These are phyloP conservation scores for Gypsophila paniculata DNA, from an alignment of 179 eudicot species.

Conservation along the genomic window DNA sequence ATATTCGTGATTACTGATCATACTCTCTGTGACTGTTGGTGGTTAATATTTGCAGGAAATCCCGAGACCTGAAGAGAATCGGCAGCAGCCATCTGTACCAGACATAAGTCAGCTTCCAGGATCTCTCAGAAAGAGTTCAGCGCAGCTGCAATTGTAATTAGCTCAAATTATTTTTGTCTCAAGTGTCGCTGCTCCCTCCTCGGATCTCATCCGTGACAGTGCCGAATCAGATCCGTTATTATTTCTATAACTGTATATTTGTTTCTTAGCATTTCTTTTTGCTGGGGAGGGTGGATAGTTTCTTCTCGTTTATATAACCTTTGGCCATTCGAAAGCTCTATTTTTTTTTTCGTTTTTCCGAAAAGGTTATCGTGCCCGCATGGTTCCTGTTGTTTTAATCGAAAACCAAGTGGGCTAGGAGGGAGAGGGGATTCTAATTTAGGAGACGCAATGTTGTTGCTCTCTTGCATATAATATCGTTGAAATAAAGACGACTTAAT, in stretches of 20 bases:
- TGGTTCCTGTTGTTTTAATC: conserved; percentile 49
- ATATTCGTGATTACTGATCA: background rate
- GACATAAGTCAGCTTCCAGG: conserved; percentile 51
- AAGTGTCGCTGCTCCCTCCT: conserved; percentile 20
- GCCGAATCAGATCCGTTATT: conserved; percentile 30
- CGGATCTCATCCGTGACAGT: conserved; percentile 26
- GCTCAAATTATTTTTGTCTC: conserved; percentile 14
- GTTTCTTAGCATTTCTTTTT: conserved; percentile 29
- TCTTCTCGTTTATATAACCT: conserved; percentile 29
- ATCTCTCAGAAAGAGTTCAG: conserved; percentile 45
- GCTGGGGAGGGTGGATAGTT: conserved; percentile 30
- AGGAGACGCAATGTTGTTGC: conserved; percentile 3
- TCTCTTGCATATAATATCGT: conserved; percentile 4
- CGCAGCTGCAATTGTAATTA: conserved; percentile 51
- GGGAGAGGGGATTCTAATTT: conserved; percentile 3
- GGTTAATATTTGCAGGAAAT: conserved; percentile 38
- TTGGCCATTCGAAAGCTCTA: conserved; percentile 31
- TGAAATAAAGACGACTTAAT: conserved; percentile 21
- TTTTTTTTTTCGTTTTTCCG: conserved; percentile 6
- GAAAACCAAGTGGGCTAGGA: conserved; percentile 42
- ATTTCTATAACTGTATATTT: conserved; percentile 62
- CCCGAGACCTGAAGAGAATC: conserved; percentile 47
- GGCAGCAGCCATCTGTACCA: conserved; percentile 29
- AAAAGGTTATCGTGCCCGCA: conserved; percentile 31
- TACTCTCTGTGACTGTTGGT: background rate